Evolutionary conservation across 106 monocot genomes (phyloP), one percentile per base, ranked within the genome.

Genomic region (Acorus gramineus): DNA sequence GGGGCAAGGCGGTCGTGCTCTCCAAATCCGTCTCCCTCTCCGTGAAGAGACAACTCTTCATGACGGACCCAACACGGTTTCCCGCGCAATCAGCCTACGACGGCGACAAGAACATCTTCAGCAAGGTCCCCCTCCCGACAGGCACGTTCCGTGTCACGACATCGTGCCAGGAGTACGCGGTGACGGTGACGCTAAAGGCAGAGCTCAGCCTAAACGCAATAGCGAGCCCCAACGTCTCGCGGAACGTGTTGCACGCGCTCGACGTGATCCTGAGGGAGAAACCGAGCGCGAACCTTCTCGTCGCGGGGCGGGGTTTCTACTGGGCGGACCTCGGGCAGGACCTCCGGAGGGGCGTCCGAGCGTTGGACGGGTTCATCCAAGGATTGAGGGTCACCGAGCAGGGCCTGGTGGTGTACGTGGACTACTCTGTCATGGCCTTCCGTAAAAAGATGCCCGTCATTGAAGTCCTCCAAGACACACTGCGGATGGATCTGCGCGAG

Each of bases 241-340:
- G 78, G 45, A 69, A 73, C 51, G 55, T 73, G 6, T 44, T 79
- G 46, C 78, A 79, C 42, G 73, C 58, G 2, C 52, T 79, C 13
- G 68, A 73, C 55, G 62, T 79, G 14, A 55, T 78, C 46, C 49
- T 69, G 11, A 43, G 69, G 9, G 45, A 69, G n/a, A 61, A 55
- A 28, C 53, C 78, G 11, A n/a, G 8, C 42, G n/a, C 9, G 51
- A 50, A 60, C 4, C 13, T 46, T 49, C 6, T 79, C 7, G 13
- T 43, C 52, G 3, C 52, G 11, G 78, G 73, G 5, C 43, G 56
- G 49, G 45, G 51, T 5, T 52, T 60, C 5, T 70, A 51, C 42
- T 60, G 47, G 1, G 10, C 14, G 42, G 44, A n/a, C 4, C 8
- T 44, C 3, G n/a, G 8, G 9, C 9, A 9, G 2, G 12, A 43